phyloP scores from a whole-genome alignment of 2,329 filamentous ascomycete species.

The Ceratocystiopsis brevicomis region DNA sequence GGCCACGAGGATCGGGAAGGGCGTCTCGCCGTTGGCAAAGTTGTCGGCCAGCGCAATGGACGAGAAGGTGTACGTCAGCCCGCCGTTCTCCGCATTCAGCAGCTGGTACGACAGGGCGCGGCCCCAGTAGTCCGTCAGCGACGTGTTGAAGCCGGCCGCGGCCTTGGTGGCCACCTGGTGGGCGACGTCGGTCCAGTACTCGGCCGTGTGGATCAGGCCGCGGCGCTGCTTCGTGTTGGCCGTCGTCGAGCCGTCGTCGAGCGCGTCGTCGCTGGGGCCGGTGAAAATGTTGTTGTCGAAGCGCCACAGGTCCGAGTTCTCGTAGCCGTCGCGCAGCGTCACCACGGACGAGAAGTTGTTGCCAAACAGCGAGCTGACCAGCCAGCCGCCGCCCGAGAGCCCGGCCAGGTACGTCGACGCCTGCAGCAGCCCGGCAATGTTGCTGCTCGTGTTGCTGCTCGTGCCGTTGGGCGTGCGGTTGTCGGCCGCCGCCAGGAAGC shows the following conservation, averaged over 20 bases:
- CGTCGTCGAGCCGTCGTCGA: constrained; percentile 6
- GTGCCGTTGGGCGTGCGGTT: constrained; percentile 46
- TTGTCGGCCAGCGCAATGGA: constrained; percentile 32
- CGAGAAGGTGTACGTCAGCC: constrained; percentile 62
- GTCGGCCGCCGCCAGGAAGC: constrained; percentile 64
- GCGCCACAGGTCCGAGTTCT: constrained; percentile 16
- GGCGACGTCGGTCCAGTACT: constrained; percentile 41
- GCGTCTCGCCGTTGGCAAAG: constrained; percentile 23
- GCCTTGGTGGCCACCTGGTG: constrained; percentile 40
- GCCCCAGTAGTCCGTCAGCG: constrained; percentile 80
- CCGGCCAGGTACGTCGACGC: constrained; percentile 63
- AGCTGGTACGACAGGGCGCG: constrained; percentile 75
- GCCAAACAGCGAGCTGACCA: constrained; percentile 61
- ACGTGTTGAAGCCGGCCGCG: constrained; percentile 44
- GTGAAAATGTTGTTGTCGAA: constrained; percentile 18
- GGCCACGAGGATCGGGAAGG: constrained; percentile 31
- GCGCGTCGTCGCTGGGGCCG: constrained; percentile 14
- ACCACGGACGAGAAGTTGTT: constrained; percentile 68
- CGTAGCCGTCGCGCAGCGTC: constrained; percentile 27
- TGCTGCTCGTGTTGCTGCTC: constrained; percentile 42
- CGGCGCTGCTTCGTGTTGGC: constrained; percentile 1
- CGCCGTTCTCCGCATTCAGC: constrained; percentile 56
- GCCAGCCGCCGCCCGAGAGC: constrained; percentile 68
- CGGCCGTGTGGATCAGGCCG: constrained; percentile 12
- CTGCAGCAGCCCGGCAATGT: constrained; percentile 67